Evolutionary conservation across 306 rosid genomes (phyloP).

Genomic region (Cucurbita maxima): DNA sequence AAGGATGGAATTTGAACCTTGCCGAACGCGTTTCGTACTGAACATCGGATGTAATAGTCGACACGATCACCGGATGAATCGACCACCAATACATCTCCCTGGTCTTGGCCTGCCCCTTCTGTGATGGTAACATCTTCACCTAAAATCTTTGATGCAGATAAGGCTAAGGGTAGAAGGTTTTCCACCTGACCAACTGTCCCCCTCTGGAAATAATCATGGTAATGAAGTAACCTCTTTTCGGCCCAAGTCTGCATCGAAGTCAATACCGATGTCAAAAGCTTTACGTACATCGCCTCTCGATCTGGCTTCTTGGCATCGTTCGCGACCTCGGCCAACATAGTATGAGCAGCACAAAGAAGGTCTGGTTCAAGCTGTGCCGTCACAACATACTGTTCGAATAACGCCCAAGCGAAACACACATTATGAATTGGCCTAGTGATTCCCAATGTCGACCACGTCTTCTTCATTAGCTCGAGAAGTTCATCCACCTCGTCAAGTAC

Average conservation of each 20-base stretch:
- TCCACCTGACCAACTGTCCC: slow-evolving; percentile 58
- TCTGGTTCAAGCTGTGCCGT: slow-evolving; percentile 69
- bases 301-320: slow-evolving; percentile 55
- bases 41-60: slow-evolving; percentile 52
- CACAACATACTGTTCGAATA: slow-evolving; percentile 57
- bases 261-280: slow-evolving; percentile 51
- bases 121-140: slow-evolving; percentile 56
- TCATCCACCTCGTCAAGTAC: slow-evolving; percentile 95
- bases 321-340: slow-evolving; percentile 65
- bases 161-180: slow-evolving; percentile 57
- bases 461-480: slow-evolving; percentile 73
- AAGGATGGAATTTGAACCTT: slow-evolving; percentile 29
- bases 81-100: slow-evolving; percentile 36
- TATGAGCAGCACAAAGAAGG: slow-evolving; percentile 65
- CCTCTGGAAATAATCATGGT: slow-evolving; percentile 62
- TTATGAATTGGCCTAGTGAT: slow-evolving; percentile 52
- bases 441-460: slow-evolving; percentile 76
- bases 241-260: slow-evolving; percentile 62
- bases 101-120: slow-evolving; percentile 29
- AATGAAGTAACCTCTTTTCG: slow-evolving; percentile 49
- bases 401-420: slow-evolving; percentile 70
- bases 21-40: slow-evolving; percentile 44
- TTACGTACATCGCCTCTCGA: slow-evolving; percentile 35
- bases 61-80: slow-evolving; percentile 54
- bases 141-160: slow-evolving; percentile 50